A percentile compares a stretch with the other conserved stretches of the same genome.
Conservation (phyloP, 164 flowering plant species). For the Vitis amurensis region DNA sequence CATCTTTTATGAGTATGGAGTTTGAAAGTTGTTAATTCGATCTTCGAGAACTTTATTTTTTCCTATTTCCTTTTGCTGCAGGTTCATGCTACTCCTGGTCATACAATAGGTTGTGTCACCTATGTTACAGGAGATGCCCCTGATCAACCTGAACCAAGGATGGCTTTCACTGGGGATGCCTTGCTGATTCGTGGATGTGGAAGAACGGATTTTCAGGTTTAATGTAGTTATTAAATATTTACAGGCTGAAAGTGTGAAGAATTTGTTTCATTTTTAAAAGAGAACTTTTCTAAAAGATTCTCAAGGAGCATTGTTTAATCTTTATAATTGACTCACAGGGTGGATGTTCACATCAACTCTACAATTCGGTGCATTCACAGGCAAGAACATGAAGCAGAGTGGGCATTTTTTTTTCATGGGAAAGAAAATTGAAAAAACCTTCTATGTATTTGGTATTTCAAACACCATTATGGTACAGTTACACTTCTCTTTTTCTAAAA, state of each 20-base stretch:
- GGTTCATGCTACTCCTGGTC: constrained; percentile 98
- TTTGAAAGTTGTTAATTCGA: no score
- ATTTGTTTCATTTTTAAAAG: neutral
- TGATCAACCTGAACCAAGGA: constrained; percentile 82
- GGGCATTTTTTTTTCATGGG: no score
- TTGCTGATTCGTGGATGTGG: constrained; percentile 93
- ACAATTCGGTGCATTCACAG: constrained; percentile 93
- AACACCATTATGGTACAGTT: no score
- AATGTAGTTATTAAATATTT: neutral
- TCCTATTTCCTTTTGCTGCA: constrained; percentile 15
- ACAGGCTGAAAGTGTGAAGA: neutral
- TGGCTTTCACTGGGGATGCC: constrained; percentile 98
- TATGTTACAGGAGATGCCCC: constrained; percentile 92
- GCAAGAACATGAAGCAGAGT: constrained; percentile 32
- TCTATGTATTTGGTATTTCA: no score
- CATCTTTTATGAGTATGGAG: no score
- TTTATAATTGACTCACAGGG: constrained; percentile 49
- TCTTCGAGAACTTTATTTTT: no score
- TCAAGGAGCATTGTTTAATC: neutral
- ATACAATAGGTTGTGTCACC: constrained; percentile 90
- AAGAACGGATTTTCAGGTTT: constrained; percentile 92
- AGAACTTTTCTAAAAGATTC: neutral
- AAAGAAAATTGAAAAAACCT: no score
- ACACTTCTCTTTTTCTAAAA: neutral
- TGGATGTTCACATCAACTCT: constrained; percentile 81